Conservation (phyloP, 208 protist genomes). For the Sergeia podlipaevii region DNA sequence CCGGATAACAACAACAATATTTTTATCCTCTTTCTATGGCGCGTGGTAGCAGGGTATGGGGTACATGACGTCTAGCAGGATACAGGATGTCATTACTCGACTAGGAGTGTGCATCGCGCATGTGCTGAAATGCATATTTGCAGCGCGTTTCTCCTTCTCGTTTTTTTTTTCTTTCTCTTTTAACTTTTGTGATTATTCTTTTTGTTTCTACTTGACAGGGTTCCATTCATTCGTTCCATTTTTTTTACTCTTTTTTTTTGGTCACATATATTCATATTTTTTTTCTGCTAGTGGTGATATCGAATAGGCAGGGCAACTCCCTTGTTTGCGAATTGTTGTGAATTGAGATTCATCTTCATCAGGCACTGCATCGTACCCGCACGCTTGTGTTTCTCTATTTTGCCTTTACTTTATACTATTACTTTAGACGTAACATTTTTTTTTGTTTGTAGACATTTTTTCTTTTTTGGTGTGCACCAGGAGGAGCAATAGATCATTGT, state of each 20-base stretch:
- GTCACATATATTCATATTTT: slow-evolving; percentile 8
- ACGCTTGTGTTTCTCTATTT: neutral
- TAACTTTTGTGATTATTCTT: neutral
- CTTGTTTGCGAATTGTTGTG: too few relatives aligned
- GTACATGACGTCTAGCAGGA: too few relatives aligned
- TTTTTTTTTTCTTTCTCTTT: slow-evolving; percentile 13
- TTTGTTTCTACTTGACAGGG: slow-evolving; percentile 8
- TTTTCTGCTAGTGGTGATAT: neutral
- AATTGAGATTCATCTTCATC: too few relatives aligned
- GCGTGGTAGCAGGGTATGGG: too few relatives aligned
- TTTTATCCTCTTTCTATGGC: too few relatives aligned
- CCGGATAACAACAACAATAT: too few relatives aligned
- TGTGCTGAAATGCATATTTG: neutral
- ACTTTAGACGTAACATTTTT: neutral
- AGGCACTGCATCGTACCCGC: too few relatives aligned
- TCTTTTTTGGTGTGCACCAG: too few relatives aligned
- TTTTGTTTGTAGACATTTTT: too few relatives aligned
- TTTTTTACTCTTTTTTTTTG: slow-evolving; percentile 5
- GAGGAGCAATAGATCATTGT: too few relatives aligned
- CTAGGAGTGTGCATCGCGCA: too few relatives aligned
- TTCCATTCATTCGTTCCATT: neutral
- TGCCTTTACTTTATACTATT: neutral
- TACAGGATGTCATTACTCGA: too few relatives aligned
- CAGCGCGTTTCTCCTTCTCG: neutral
- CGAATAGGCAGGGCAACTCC: neutral